A percentile compares a stretch with the other conserved stretches of the same genome.
Conservation (phyloP, 768 basidiomycete species). For the Filobasidium wieringae region DNA sequence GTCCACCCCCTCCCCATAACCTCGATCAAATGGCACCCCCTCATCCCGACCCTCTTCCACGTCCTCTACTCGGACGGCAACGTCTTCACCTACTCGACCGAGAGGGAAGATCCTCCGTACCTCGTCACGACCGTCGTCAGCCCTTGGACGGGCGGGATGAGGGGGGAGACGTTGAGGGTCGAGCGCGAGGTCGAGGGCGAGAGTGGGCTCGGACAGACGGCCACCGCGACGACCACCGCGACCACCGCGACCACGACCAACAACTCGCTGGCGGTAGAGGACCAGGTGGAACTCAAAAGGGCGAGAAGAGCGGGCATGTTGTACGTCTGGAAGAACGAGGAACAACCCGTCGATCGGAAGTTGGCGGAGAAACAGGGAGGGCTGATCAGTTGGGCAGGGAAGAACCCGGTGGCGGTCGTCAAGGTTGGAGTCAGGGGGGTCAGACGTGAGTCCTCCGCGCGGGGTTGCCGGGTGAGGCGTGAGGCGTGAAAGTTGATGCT, state of each 20-base stretch:
- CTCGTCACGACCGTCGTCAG: conserved; percentile 14
- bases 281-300: background rate
- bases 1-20: conserved; percentile 32
- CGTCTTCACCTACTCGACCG: conserved; percentile 26
- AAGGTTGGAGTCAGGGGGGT: conserved; percentile 24
- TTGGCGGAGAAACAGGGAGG: conserved; percentile 11
- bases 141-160: conserved; percentile 28
- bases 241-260: background rate
- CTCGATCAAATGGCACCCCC: conserved; percentile 17
- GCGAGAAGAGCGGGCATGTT: conserved; percentile 11
- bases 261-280: background rate
- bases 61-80: conserved; percentile 24
- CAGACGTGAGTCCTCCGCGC: conserved; percentile 17
- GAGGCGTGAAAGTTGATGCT: background rate
- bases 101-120: conserved; percentile 32
- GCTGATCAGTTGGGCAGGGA: conserved; percentile 27
- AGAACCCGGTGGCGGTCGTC: conserved; percentile 35
- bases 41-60: conserved; percentile 17
- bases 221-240: background rate
- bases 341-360: conserved; percentile 18
- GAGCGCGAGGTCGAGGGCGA: background rate
- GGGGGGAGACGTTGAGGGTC: background rate
- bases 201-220: background rate
- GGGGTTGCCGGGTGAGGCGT: no score
- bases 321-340: conserved; percentile 37